Base-by-base conservation (phyloP, 208 protist species). In the Crithidia expoeki region DNA sequence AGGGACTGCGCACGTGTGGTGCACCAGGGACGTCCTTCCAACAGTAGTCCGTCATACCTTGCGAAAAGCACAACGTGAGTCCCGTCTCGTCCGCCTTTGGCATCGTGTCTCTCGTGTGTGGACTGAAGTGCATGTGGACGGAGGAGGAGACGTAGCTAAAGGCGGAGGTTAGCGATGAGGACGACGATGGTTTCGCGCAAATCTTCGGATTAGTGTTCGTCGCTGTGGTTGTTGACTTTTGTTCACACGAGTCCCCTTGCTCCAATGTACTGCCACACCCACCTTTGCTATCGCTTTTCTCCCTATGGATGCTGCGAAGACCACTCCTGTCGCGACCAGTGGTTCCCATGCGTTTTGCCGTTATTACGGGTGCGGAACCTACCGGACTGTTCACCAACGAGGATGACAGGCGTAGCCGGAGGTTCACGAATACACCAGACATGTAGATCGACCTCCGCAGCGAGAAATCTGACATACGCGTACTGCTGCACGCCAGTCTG, bases 31-130 rank as follows among this genome's bases (percentile, higher is more conserved):
- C 34, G 34, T 50, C 40, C 46, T 63, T 49, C 81, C 81, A 86
- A 42, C 74, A 79, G 70, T 79, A 92, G 21, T 82, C 69, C 17
- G 66, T 88, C 47, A 75, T 83, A 62, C 83, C 81, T 62, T 92
- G 86, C 36, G 78, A 83, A 49, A 92, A 92, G 34, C 65, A 72
- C 55, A 83, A n/a, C 38, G 72, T 63, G 14, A 77, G 27, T 1
- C 64, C 72, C 17, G 19, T 58, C 51, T 69, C 64, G 47, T 74
- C 65, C 16, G 9, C 11, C 55, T 46, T 57, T 12, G 74, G 53
- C 34, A 69, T 12, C 1, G 12, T 69, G 49, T 66, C 53, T 19
- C 55, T 53, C 5, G 65, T 42, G 42, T 61, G 65, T 36, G 2
- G 36, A 30, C 42, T 10, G 52, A 40, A 58, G 36, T 52, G 19